Evolutionary conservation across 495 filamentous ascomycete species (phyloP), one percentile per base, ranked within the genome.

Genomic region (Hypoxylon perforatum): DNA sequence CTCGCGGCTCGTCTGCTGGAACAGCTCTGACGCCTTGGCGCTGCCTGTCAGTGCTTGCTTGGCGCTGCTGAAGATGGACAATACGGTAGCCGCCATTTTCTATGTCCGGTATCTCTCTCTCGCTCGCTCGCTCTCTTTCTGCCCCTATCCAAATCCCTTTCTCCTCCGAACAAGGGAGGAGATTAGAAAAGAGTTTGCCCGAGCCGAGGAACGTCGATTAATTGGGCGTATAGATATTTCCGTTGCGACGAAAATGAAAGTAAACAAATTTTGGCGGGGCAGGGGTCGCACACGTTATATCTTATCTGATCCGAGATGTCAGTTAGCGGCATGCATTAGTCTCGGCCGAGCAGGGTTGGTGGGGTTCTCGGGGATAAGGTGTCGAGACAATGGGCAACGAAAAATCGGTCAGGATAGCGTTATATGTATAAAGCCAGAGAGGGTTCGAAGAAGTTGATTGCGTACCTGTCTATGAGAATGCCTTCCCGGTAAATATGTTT

Each of bases 1-100:
- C 0, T 82, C 84, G 2, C 88, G 85, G 63, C 90, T 82, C 5
- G 90, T 90, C 25, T 84, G 82, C 1, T 86, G 81, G 75, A 93
- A 93, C 15, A 93, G 81, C 60, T 76, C 82, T 73, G 61, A 80
- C 72, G 72, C 82, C 79, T 64, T 81, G 79, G 71, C 87, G 88
- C 87, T 88, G 46, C 90, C 86, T 39, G 96, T 91, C 56, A 77
- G 66, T 35, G 77, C 65, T 44, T 71, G 57, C 69, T 74, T 71
- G 46, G 78, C 78, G 57, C 74, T 74, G 61, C 74, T 75, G 67
- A 83, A 69, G 33, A 82, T 70, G 19, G 79, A 81, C 21, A 83
- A 48, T 12, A 69, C 72, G 1, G 65, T 57, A 14, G 76, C 67
- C 72, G 74, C 74, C 64, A 69, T 73, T 21, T 48, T n/a, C n/a